Percentiles rank a stretch among this genome's conserved stretches.
Evolutionary conservation across 2,329 filamentous ascomycete genomes (phyloP).

Genomic region (Botrytis squamosa): DNA sequence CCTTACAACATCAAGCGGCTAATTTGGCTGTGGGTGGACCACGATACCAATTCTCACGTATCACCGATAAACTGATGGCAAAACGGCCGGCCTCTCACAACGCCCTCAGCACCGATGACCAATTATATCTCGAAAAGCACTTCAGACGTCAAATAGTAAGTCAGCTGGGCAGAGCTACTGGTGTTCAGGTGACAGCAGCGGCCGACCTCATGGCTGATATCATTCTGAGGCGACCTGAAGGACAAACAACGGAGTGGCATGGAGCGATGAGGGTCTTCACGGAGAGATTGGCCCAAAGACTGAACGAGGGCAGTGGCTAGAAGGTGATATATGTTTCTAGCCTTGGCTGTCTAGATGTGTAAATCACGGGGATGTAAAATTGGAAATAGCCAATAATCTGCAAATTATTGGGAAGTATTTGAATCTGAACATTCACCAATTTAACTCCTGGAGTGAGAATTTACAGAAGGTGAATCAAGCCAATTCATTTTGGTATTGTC

Average conservation of each 20-base stretch:
- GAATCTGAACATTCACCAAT: not conserved
- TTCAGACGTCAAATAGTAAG: not conserved
- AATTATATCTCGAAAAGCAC: not conserved
- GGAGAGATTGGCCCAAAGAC: not conserved
- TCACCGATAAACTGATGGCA: not conserved
- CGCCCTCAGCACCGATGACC: not conserved
- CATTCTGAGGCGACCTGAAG: not conserved
- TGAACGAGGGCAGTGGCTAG: not conserved
- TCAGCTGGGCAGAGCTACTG: not conserved
- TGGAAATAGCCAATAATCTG: not conserved
- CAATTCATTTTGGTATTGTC: not conserved
- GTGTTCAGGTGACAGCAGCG: not conserved
- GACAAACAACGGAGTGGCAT: not conserved
- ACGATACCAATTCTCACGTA: not conserved
- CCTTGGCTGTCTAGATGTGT: not conserved
- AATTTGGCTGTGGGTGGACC: not conserved
- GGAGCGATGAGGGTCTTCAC: not conserved
- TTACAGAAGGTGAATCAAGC: not conserved
- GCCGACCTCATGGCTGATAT: not conserved
- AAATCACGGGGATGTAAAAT: not conserved
- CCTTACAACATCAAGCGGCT: not conserved
- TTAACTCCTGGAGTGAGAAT: no score
- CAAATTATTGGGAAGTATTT: not conserved
- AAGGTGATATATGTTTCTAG: not conserved
- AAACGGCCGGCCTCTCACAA: not conserved